Conservation (phyloP, 345 rosid species). For the Eucalyptus sp. region DNA sequence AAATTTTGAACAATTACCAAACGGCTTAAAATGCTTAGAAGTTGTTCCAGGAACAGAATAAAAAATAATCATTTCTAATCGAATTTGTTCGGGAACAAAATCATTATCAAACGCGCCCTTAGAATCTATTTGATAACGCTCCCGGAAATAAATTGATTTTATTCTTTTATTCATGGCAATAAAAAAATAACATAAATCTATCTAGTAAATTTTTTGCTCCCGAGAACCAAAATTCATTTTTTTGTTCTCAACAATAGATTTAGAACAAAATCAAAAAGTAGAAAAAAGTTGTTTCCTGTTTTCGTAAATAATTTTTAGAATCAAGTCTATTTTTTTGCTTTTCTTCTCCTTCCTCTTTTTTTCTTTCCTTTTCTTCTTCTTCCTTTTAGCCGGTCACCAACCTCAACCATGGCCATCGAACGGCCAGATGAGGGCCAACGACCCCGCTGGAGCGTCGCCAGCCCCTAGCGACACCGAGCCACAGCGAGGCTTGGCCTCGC, state of each 20-base stretch:
- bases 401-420: accelerated
- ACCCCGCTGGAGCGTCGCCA: accelerated
- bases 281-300: accelerated
- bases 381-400: accelerated
- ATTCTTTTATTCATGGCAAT: accelerated
- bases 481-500: accelerated
- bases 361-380: no score
- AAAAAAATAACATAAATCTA: accelerated
- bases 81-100: no score
- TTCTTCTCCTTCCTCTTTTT: accelerated
- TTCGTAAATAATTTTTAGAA: accelerated
- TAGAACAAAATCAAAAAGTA: no score
- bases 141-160: accelerated
- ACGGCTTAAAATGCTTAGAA: no score
- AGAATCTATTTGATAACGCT: accelerated
- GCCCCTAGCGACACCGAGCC: accelerated
- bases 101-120: no score
- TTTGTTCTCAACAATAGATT: accelerated
- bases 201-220: no score
- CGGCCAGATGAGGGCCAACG: accelerated
- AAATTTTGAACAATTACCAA: no score
- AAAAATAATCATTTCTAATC: no score
- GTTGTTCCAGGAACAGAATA: no score
- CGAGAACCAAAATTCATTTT: accelerated
- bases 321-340: no score